These are phyloP conservation scores for Phytophthora tubulina DNA, from an alignment of 352 stramenopile species.

Conservation along the genomic window DNA sequence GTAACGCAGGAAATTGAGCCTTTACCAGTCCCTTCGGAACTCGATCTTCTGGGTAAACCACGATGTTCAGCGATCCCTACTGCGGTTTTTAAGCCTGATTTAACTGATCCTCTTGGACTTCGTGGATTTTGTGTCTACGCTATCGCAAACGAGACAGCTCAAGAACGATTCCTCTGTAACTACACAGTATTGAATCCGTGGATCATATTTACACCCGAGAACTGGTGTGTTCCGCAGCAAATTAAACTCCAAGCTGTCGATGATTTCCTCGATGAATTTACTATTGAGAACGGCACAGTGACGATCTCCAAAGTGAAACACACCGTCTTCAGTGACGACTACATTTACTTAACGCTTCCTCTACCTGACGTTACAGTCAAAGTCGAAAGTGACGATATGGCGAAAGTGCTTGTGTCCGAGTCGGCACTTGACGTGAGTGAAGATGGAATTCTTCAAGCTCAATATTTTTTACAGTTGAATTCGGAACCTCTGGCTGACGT, in stretches of 20 bases:
- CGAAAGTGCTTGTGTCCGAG: slow-evolving; percentile 69
- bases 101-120: slow-evolving; percentile 57
- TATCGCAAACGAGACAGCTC: slow-evolving; percentile 61
- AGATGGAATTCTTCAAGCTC: slow-evolving; percentile 48
- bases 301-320: slow-evolving; percentile 76
- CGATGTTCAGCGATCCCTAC: slow-evolving; percentile 63
- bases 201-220: slow-evolving; percentile 74
- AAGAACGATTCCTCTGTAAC: slow-evolving; percentile 85
- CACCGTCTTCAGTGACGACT: slow-evolving; percentile 69
- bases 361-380: slow-evolving; percentile 52
- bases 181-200: slow-evolving; percentile 78
- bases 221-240: slow-evolving; percentile 74
- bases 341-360: slow-evolving; percentile 60
- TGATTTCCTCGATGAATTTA: slow-evolving; percentile 70
- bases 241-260: slow-evolving; percentile 62
- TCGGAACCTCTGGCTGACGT: slow-evolving; percentile 73
- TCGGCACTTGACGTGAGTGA: slow-evolving; percentile 65
- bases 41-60: slow-evolving; percentile 49
- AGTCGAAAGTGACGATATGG: slow-evolving; percentile 72
- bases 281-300: slow-evolving; percentile 47
- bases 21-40: slow-evolving; percentile 61
- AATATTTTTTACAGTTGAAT: slow-evolving; percentile 64
- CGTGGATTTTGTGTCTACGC: slow-evolving; percentile 75
- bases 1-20: slow-evolving; percentile 76
- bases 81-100: slow-evolving; percentile 56